Percentiles rank a stretch among this genome's conserved stretches.
Conservation (phyloP, 441 rosid genomes). For the Codiaeum variegatum region DNA sequence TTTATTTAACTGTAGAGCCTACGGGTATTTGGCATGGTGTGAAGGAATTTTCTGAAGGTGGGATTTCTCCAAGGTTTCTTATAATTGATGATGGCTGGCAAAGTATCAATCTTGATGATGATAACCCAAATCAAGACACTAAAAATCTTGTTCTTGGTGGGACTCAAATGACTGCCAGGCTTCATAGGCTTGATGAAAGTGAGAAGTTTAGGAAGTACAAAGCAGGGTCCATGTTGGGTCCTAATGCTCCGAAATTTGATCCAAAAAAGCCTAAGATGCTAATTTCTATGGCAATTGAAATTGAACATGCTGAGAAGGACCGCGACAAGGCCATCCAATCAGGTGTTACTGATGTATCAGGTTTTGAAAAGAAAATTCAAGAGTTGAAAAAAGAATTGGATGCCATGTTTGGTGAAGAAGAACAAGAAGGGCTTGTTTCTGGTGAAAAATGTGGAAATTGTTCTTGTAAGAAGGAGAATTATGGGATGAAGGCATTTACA, state of each 20-base stretch:
- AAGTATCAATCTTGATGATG: conserved; percentile 56
- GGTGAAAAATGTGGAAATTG: conserved; percentile 21
- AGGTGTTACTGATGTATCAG: conserved; percentile 32
- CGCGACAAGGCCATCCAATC: conserved; percentile 32
- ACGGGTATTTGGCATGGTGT: conserved; percentile 63
- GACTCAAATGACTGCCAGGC: conserved; percentile 70
- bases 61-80: conserved; percentile 55
- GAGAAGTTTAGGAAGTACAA: conserved; percentile 61
- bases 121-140: conserved; percentile 40
- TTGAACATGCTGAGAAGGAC: conserved; percentile 49
- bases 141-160: conserved; percentile 76
- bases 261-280: conserved; percentile 52
- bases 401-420: conserved; percentile 32
- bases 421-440: background rate
- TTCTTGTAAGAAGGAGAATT: conserved; percentile 25
- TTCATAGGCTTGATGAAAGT: conserved; percentile 56
- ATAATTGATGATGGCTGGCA: conserved; percentile 95
- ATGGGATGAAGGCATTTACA: conserved; percentile 59
- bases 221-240: conserved; percentile 43
- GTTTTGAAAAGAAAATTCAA: conserved; percentile 37
- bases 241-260: conserved; percentile 44
- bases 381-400: conserved; percentile 45
- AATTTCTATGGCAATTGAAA: conserved; percentile 61
- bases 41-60: conserved; percentile 53
- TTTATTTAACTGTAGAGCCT: conserved; percentile 70